Evolutionary conservation across 441 rosid genomes (phyloP).

Genomic region (Erodium trifolium): DNA sequence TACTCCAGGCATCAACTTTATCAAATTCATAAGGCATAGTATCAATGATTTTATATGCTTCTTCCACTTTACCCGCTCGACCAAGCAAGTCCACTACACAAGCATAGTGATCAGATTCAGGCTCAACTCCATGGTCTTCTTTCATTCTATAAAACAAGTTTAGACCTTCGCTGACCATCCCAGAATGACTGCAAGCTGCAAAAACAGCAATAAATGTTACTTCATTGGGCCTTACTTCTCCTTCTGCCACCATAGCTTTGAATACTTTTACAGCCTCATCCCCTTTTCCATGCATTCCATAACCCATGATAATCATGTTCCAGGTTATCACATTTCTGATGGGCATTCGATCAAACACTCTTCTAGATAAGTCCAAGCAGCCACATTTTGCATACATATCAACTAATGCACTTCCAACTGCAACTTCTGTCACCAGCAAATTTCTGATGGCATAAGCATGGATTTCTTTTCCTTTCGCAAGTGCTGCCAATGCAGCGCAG

Average conservation of each 20-base stretch:
- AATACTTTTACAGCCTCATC: conserved; percentile 55
- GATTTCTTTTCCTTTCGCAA: conserved; percentile 75
- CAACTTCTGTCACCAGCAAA: conserved; percentile 53
- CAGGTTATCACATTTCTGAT: conserved; percentile 61
- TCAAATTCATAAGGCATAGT: conserved; percentile 45
- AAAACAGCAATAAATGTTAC: conserved; percentile 67
- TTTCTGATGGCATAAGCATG: conserved; percentile 77
- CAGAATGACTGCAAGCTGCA: conserved; percentile 84
- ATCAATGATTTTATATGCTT: conserved; percentile 49
- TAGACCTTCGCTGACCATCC: conserved; percentile 67
- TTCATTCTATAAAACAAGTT: conserved; percentile 57
- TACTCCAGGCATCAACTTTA: conserved; percentile 73
- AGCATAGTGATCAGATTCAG: conserved; percentile 72
- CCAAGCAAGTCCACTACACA: conserved; percentile 84
- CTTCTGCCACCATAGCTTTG: conserved; percentile 36
- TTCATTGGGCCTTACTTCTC: conserved; percentile 50
- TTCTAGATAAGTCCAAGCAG: conserved; percentile 45
- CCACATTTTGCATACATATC: conserved; percentile 95
- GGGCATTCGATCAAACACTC: conserved; percentile 56
- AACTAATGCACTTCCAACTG: conserved; percentile 82
- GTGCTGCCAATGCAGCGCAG: conserved; percentile 63
- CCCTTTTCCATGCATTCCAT: conserved; percentile 84
- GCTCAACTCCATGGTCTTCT: conserved; percentile 41
- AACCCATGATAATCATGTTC: conserved; percentile 83
- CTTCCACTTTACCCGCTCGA: conserved; percentile 59